Evolutionary conservation across 164 flowering plant genomes (phyloP).

Genomic region (Euptelea pleiosperma): DNA sequence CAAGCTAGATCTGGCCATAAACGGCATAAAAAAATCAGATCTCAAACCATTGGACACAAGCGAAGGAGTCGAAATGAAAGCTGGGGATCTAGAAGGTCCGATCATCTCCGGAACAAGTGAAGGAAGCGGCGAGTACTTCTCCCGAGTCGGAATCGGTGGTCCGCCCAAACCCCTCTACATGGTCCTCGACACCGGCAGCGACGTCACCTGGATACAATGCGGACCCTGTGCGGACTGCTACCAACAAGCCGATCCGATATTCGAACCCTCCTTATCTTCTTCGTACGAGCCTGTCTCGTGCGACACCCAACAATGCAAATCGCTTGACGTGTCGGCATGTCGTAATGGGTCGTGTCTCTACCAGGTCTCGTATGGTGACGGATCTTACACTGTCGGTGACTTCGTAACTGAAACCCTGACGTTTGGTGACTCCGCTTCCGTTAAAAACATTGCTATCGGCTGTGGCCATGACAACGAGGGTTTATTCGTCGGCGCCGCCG

Average conservation of each 20-base stretch:
- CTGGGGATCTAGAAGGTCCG: conserved; percentile 43
- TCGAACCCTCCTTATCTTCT: conserved; percentile 69
- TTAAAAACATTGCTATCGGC: conserved; percentile 61
- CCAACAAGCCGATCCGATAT: conserved; percentile 87
- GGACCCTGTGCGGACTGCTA: conserved; percentile 89
- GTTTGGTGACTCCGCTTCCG: conserved; percentile 41
- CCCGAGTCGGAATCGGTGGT: conserved; percentile 68
- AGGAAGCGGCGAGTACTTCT: conserved; percentile 96
- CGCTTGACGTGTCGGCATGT: conserved; percentile 79
- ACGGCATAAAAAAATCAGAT: conserved; percentile 37
- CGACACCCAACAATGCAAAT: conserved; percentile 47
- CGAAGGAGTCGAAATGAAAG: conserved; percentile 7
- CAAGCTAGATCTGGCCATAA: conserved; percentile 49
- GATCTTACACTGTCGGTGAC: conserved; percentile 92
- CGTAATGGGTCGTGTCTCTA: conserved; percentile 65
- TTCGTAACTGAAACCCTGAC: conserved; percentile 75
- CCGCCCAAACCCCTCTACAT: conserved; percentile 62
- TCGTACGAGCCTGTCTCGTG: conserved; percentile 63
- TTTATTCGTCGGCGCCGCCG: conserved; percentile 85
- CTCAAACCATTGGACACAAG: conserved; percentile 34
- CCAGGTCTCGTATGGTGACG: conserved; percentile 95
- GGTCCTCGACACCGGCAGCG: conserved; percentile 92
- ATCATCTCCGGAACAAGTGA: conserved; percentile 69
- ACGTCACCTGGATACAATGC: conserved; percentile 93
- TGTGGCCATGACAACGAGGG: conserved; percentile 96